A percentile compares a stretch with the other conserved stretches of the same genome.
Conservation (phyloP, 2,329 filamentous ascomycete species). For the Hymenoscyphus fructigenus region DNA sequence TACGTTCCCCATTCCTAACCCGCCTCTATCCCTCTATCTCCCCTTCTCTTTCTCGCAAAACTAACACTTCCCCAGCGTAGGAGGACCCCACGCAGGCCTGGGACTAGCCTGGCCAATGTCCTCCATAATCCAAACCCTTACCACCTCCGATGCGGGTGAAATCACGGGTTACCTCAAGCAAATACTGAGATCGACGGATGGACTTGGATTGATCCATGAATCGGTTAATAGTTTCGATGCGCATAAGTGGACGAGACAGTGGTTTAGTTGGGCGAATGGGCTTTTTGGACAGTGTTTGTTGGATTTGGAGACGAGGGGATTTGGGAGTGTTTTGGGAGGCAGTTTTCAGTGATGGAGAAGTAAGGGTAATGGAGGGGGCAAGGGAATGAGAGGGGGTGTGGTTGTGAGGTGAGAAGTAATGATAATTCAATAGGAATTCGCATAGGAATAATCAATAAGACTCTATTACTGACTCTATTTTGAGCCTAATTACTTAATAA, state of each 20-base stretch:
- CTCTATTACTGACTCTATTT: too few species aligned
- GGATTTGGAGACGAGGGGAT: constrained; percentile 70
- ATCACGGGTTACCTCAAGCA: constrained; percentile 32
- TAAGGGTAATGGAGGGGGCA: neutral
- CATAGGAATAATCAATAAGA: too few species aligned
- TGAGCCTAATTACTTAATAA: too few species aligned
- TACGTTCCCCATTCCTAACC: neutral
- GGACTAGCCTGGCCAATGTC: constrained; percentile 57
- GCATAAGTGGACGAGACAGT: constrained; percentile 44
- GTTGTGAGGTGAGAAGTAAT: neutral
- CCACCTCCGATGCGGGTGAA: constrained; percentile 41
- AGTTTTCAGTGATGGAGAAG: constrained; percentile 47
- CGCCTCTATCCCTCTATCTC: neutral
- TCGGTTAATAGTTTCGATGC: constrained; percentile 45
- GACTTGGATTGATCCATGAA: constrained; percentile 49
- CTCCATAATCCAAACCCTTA: constrained; percentile 52
- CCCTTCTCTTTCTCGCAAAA: neutral
- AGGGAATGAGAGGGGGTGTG: neutral
- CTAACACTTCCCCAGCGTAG: constrained; percentile 50
- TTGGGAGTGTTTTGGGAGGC: constrained; percentile 60
- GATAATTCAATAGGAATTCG: too few species aligned
- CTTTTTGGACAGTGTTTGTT: constrained; percentile 83
- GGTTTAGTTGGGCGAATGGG: constrained; percentile 84
- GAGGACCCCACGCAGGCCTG: constrained; percentile 65
- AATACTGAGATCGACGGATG: constrained; percentile 29